Percentiles rank a stretch among this genome's conserved stretches.
These are phyloP conservation scores for Calocera viscosa DNA, from an alignment of 768 basidiomycete species.

Conservation along the genomic window DNA sequence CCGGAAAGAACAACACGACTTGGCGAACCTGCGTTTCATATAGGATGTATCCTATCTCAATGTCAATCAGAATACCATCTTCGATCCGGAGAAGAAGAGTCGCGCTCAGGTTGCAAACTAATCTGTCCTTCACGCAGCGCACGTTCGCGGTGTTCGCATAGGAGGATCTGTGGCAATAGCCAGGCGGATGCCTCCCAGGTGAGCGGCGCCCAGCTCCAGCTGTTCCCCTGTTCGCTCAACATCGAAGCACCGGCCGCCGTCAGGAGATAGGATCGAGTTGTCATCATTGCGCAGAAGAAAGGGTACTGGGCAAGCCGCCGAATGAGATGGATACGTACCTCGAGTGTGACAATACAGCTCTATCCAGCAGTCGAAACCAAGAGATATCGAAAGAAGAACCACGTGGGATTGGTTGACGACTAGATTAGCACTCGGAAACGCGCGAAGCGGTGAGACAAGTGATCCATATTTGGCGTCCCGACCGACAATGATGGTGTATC, in stretches of 20 bases:
- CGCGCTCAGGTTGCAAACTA: slow-evolving; percentile 6
- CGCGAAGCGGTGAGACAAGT: background rate
- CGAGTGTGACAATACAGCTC: background rate
- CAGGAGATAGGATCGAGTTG: background rate
- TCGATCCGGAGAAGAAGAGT: background rate
- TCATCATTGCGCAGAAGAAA: background rate
- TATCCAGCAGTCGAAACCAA: background rate
- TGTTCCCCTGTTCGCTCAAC: background rate
- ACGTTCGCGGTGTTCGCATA: background rate
- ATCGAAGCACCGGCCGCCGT: background rate
- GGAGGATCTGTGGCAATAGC: background rate
- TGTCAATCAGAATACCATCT: too few relatives aligned
- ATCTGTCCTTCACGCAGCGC: background rate
- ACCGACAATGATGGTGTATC: background rate
- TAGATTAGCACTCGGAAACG: background rate
- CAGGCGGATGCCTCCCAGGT: background rate
- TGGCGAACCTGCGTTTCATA: too few relatives aligned
- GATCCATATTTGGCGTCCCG: background rate
- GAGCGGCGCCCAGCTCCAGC: background rate
- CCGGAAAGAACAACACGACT: too few relatives aligned
- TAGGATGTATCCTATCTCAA: too few relatives aligned
- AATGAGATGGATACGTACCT: background rate
- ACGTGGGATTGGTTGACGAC: background rate
- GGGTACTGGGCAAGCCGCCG: background rate
- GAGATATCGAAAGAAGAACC: background rate